These are phyloP conservation scores for Mycena capillaripes DNA, from an alignment of 768 basidiomycete species.

Conservation along the genomic window DNA sequence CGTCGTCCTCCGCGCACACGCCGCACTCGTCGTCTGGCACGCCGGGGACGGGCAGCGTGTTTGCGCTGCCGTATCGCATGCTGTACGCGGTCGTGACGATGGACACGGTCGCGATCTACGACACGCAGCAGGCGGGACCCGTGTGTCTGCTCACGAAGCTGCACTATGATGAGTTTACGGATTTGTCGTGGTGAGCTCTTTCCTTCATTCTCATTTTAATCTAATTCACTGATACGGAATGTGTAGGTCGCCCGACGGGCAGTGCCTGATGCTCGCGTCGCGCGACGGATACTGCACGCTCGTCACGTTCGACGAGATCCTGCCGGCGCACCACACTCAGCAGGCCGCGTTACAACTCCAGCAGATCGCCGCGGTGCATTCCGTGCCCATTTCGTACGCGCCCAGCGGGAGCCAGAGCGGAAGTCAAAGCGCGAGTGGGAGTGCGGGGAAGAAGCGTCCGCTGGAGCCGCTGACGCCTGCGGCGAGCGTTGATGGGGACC, in stretches of 20 bases:
- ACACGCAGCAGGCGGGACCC: slow-evolving; percentile 95
- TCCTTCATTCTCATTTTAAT: neutral
- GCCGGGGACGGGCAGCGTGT: slow-evolving; percentile 72
- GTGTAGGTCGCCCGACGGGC: slow-evolving; percentile 99
- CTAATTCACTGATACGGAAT: neutral
- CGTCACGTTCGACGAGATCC: slow-evolving; percentile 94
- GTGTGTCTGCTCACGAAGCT: slow-evolving; percentile 93
- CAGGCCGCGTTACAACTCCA: slow-evolving; percentile 93
- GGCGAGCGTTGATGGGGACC: slow-evolving; percentile 62
- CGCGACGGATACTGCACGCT: slow-evolving; percentile 98
- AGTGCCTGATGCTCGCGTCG: slow-evolving; percentile 90
- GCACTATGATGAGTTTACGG: slow-evolving; percentile 98
- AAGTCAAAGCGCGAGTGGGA: neutral
- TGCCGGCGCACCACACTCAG: slow-evolving; percentile 89
- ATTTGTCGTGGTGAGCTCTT: slow-evolving; percentile 87
- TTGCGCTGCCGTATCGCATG: slow-evolving; percentile 94
- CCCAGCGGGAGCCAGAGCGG: slow-evolving; percentile 24
- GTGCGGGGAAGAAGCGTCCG: slow-evolving; percentile 49
- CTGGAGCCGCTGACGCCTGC: slow-evolving; percentile 67
- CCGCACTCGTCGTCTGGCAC: neutral
- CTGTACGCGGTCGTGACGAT: slow-evolving; percentile 96
- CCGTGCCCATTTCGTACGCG: slow-evolving; percentile 68
- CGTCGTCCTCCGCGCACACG: too few species aligned
- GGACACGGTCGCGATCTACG: slow-evolving; percentile 95
- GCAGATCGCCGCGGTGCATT: slow-evolving; percentile 90